phyloP scores from a whole-genome alignment of 1,284 basidiomycete species.

The Pyrrhoderma lamaoense region DNA sequence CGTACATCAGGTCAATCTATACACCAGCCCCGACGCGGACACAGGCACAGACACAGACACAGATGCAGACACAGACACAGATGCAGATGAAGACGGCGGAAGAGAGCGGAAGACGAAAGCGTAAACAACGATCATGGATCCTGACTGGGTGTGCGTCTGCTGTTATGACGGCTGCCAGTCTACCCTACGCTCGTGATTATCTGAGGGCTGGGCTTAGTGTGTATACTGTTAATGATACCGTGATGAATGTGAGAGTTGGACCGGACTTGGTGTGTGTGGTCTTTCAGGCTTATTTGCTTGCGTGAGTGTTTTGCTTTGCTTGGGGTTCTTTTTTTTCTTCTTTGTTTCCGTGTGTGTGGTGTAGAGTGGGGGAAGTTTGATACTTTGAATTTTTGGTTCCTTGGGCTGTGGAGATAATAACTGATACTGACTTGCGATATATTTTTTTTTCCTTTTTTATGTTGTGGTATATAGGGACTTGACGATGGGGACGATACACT shows the following conservation, averaged over 20 bases:
- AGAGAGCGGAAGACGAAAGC: conserved; percentile 5
- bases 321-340: conserved; percentile 11
- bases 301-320: conserved; percentile 27
- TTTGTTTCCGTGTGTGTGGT: too few relatives aligned
- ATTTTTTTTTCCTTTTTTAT: too few relatives aligned
- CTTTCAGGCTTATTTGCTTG: conserved; percentile 43
- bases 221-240: conserved; percentile 22
- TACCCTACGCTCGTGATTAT: conserved; percentile 42
- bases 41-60: too few relatives aligned
- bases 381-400: too few relatives aligned
- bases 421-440: too few relatives aligned
- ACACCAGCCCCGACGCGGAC: too few relatives aligned
- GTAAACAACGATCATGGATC: conserved; percentile 40
- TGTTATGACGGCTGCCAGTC: conserved; percentile 37
- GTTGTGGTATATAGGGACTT: conserved; percentile 28
- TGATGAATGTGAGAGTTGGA: conserved; percentile 22
- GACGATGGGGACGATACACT: conserved; percentile 31
- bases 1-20: too few relatives aligned
- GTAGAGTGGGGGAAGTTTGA: too few relatives aligned
- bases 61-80: too few relatives aligned
- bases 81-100: too few relatives aligned
- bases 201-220: conserved; percentile 29
- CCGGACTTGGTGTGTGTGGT: conserved; percentile 26
- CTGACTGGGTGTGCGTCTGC: conserved; percentile 40
- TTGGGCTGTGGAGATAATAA: too few relatives aligned